These are phyloP conservation scores for Astrothelium subdiscretum DNA, from an alignment of 495 filamentous ascomycete species.

Conservation along the genomic window DNA sequence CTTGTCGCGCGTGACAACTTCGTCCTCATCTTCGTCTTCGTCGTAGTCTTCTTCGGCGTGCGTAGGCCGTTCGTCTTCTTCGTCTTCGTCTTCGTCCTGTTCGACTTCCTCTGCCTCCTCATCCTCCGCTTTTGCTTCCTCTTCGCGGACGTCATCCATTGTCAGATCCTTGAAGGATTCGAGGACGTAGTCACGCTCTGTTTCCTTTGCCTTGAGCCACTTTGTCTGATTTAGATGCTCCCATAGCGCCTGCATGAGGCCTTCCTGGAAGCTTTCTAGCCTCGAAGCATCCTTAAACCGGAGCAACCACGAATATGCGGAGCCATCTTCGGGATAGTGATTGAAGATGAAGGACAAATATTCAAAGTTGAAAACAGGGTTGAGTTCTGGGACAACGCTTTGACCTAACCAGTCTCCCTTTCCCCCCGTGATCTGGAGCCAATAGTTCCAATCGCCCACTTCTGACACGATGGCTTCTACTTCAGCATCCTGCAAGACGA, in stretches of 20 bases:
- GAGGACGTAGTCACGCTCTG: slow-evolving; percentile 85
- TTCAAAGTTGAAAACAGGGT: slow-evolving; percentile 98
- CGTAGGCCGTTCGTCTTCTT: slow-evolving; percentile 49
- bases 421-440: slow-evolving; percentile 72
- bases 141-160: slow-evolving; percentile 42
- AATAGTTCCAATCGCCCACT: slow-evolving; percentile 87
- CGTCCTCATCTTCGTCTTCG: slow-evolving; percentile 82
- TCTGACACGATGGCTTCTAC: slow-evolving; percentile 75
- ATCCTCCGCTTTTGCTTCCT: slow-evolving; percentile 45
- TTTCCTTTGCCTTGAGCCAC: slow-evolving; percentile 84
- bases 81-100: slow-evolving; percentile 49
- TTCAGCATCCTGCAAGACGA: slow-evolving; percentile 64
- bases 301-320: slow-evolving; percentile 90
- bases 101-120: slow-evolving; percentile 57
- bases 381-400: slow-evolving; percentile 74
- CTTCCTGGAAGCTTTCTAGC: slow-evolving; percentile 82
- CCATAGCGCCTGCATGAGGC: slow-evolving; percentile 90
- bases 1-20: slow-evolving; percentile 51
- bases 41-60: slow-evolving; percentile 75
- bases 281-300: slow-evolving; percentile 75
- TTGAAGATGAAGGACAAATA: slow-evolving; percentile 98
- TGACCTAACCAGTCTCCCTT: slow-evolving; percentile 85
- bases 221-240: slow-evolving; percentile 92
- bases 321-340: slow-evolving; percentile 76
- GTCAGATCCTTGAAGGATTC: slow-evolving; percentile 90